Conservation (phyloP, 495 filamentous ascomycete species). For the Trichoderma gamsii region DNA sequence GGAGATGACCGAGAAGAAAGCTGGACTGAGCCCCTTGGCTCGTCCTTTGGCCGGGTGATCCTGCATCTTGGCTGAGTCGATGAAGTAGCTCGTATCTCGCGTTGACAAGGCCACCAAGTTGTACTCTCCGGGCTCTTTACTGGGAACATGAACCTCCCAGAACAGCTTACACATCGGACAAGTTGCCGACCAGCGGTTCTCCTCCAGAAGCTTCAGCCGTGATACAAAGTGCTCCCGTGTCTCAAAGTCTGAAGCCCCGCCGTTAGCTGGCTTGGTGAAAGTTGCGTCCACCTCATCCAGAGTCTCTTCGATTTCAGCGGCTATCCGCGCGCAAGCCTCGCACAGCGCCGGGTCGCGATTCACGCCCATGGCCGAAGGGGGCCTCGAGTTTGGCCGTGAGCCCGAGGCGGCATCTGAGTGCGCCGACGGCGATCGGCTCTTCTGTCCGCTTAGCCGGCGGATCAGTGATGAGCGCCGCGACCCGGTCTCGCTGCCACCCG, state of each 20-base stretch:
- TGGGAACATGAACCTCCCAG: constrained; percentile 1
- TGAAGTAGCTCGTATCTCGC: constrained; percentile 6
- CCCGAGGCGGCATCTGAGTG: constrained; percentile 4
- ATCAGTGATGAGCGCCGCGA: constrained; percentile 8
- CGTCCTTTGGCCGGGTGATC: constrained; percentile 7
- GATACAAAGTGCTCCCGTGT: constrained; percentile 2
- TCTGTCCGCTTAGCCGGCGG: background rate
- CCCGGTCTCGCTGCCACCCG: background rate
- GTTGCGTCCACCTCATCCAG: constrained; percentile 2
- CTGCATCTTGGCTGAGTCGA: constrained; percentile 8
- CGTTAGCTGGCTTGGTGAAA: background rate
- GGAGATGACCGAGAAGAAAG: constrained; percentile 7
- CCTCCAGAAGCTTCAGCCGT: background rate
- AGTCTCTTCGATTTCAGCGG: background rate
- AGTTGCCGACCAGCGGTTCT: constrained; percentile 4
- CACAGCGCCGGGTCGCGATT: background rate
- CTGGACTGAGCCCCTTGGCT: constrained; percentile 5
- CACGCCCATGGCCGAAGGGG: background rate
- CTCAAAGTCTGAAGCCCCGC: background rate
- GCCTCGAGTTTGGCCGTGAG: constrained; percentile 6
- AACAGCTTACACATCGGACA: constrained; percentile 8
- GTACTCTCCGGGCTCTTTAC: background rate
- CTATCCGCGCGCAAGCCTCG: background rate
- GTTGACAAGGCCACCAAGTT: constrained; percentile 2
- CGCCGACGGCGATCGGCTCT: constrained; percentile 1